Evolutionary conservation across 169 alveolate species (phyloP).

Genomic region (Plasmodium chabaudi): DNA sequence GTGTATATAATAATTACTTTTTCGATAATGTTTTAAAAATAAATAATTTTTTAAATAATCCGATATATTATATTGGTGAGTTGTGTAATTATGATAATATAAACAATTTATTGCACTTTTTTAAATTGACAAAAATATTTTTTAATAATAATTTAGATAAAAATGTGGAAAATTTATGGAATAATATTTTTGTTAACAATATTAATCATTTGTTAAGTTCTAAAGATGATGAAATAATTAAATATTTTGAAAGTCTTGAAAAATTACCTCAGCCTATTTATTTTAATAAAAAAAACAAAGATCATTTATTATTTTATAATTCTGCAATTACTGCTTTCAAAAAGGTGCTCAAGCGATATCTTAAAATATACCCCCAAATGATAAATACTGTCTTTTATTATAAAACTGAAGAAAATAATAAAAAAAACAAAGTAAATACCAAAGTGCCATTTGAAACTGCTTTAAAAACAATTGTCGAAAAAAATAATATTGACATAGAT

Average conservation of each 20-base stretch:
- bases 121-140: constrained; percentile 60
- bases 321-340: constrained; percentile 32
- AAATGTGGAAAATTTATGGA: constrained; percentile 36
- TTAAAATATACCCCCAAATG: constrained; percentile 2
- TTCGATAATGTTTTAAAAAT: constrained; percentile 64
- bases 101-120: constrained; percentile 45
- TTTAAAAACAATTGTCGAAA: constrained; percentile 18
- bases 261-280: constrained; percentile 47
- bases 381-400: constrained; percentile 10
- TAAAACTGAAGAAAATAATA: background rate
- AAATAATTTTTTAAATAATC: constrained; percentile 53
- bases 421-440: background rate
- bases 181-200: constrained; percentile 43
- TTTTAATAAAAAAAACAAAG: constrained; percentile 22
- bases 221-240: constrained; percentile 18
- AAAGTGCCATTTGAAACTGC: constrained; percentile 8
- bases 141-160: constrained; percentile 21
- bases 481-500: constrained; percentile 34
- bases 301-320: constrained; percentile 37
- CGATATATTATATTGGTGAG: constrained; percentile 36
- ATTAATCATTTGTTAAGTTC: constrained; percentile 25
- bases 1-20: constrained; percentile 50
- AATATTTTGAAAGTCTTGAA: constrained; percentile 32
- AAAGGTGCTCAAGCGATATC: constrained; percentile 21
- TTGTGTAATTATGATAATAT: constrained; percentile 51